Percentiles rank a stretch among this genome's conserved stretches.
These are phyloP conservation scores for Globisporangium canariense DNA, from an alignment of 352 stramenopile species.

Conservation along the genomic window DNA sequence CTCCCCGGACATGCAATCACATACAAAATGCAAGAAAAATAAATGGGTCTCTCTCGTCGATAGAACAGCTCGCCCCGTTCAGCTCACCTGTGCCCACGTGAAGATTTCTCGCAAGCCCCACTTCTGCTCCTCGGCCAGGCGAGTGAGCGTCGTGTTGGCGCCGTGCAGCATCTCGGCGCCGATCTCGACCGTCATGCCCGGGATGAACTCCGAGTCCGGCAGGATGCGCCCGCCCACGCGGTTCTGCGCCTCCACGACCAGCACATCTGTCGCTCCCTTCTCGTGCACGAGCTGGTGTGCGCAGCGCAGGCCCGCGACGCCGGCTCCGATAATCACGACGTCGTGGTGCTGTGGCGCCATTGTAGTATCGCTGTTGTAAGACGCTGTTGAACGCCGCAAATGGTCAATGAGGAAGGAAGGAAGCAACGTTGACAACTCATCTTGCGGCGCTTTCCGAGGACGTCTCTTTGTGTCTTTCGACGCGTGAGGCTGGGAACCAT, in stretches of 20 bases:
- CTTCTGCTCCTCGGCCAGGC: slow-evolving; percentile 54
- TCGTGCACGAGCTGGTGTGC: slow-evolving; percentile 55
- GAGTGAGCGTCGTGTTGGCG: slow-evolving; percentile 73
- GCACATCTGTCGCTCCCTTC: slow-evolving; percentile 55
- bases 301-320: slow-evolving; percentile 62
- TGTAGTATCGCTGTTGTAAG: background rate
- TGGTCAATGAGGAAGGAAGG: slow-evolving; percentile 1
- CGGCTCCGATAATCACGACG: slow-evolving; percentile 69
- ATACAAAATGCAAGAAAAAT: slow-evolving; percentile 14
- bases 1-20: slow-evolving; percentile 15
- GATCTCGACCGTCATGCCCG: slow-evolving; percentile 69
- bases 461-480: background rate
- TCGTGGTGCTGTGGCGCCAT: slow-evolving; percentile 38
- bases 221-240: slow-evolving; percentile 69
- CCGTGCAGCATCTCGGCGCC: slow-evolving; percentile 76
- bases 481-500: slow-evolving; percentile 3
- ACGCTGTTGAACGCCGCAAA: slow-evolving; percentile 1
- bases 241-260: slow-evolving; percentile 70
- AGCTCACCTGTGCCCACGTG: slow-evolving; percentile 80
- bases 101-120: slow-evolving; percentile 81
- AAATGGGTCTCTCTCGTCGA: background rate
- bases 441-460: background rate
- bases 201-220: slow-evolving; percentile 57
- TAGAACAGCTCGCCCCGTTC: background rate
- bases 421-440: background rate